phyloP scores from a whole-genome alignment of 2,329 filamentous ascomycete genomes.

The Diaporthe nobilis region DNA sequence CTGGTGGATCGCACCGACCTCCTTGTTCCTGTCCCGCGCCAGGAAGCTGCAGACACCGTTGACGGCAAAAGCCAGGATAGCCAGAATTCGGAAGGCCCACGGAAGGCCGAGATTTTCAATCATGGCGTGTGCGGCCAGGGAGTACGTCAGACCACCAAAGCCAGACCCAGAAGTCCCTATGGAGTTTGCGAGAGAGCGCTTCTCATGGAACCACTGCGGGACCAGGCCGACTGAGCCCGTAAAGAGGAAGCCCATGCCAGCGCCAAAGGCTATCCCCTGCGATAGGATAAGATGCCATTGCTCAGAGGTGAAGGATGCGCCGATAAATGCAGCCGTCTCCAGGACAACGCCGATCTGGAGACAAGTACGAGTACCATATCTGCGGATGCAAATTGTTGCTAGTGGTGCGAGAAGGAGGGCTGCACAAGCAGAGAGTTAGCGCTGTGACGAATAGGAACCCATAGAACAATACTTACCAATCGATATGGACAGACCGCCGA shows the following conservation, averaged over 20 bases:
- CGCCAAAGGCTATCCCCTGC: conserved; percentile 83
- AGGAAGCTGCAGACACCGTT: conserved; percentile 75
- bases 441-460: conserved; percentile 23
- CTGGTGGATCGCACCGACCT: conserved; percentile 75
- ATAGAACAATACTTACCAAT: conserved; percentile 52
- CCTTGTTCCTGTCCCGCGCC: conserved; percentile 79
- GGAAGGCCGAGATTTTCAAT: conserved; percentile 73
- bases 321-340: conserved; percentile 75
- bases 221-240: conserved; percentile 77
- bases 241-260: conserved; percentile 84
- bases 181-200: conserved; percentile 78
- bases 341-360: conserved; percentile 76
- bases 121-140: conserved; percentile 77
- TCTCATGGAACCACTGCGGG: conserved; percentile 81
- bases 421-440: conserved; percentile 49
- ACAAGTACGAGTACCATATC: conserved; percentile 74
- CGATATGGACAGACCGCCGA: conserved; percentile 79
- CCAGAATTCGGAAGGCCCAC: conserved; percentile 78
- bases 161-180: conserved; percentile 79
- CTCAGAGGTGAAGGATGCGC: conserved; percentile 76
- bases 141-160: conserved; percentile 80
- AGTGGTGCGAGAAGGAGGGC: conserved; percentile 79
- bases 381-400: conserved; percentile 72
- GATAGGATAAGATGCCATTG: conserved; percentile 84
- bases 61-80: conserved; percentile 73